phyloP scores from a whole-genome alignment of 208 protist genomes.

The Leishmania guyanensis region DNA sequence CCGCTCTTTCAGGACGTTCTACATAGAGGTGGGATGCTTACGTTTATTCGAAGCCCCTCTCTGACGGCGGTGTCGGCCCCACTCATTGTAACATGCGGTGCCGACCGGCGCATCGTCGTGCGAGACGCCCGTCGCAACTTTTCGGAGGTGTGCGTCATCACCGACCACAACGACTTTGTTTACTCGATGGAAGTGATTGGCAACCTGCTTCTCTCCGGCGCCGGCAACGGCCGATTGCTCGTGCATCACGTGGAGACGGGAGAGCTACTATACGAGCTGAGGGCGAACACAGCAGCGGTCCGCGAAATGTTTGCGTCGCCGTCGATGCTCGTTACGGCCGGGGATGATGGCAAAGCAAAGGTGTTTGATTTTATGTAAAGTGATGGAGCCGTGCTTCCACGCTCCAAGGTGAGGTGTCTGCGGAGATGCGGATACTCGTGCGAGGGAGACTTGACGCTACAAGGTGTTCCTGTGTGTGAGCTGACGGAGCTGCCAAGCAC shows the following conservation, averaged over 20 bases:
- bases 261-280: constrained; percentile 78
- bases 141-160: constrained; percentile 40
- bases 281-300: constrained; percentile 69
- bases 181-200: constrained; percentile 78
- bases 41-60: constrained; percentile 39
- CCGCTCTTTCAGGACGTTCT: constrained; percentile 56
- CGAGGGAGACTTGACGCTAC: background rate
- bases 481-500: background rate
- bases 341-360: constrained; percentile 87
- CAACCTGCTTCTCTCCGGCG: constrained; percentile 64
- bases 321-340: constrained; percentile 53
- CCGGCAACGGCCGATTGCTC: constrained; percentile 80
- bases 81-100: constrained; percentile 76
- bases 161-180: constrained; percentile 81
- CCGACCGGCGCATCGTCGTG: constrained; percentile 70
- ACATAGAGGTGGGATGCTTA: constrained; percentile 79
- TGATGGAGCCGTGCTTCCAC: background rate
- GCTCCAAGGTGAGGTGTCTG: background rate
- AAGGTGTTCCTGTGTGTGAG: background rate
- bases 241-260: constrained; percentile 74
- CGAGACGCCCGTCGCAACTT: constrained; percentile 71
- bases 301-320: constrained; percentile 67
- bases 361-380: constrained; percentile 58
- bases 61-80: constrained; percentile 30
- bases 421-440: background rate